Base-by-base conservation (phyloP, 345 rosid genomes). In the Jatropha curcas region DNA sequence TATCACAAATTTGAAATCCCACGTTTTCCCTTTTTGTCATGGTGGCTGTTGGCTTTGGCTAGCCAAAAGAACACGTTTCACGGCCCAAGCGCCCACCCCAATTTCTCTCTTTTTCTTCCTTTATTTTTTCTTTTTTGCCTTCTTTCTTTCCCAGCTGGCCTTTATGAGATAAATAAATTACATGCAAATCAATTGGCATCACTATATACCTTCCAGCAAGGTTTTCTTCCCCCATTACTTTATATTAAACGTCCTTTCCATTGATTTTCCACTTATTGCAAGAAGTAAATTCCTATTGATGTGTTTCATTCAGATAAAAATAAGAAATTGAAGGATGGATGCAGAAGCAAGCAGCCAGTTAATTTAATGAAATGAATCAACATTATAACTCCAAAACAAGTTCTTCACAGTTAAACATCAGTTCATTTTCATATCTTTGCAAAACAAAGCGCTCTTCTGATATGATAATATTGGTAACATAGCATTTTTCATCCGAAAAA, bases 341-440 rank as follows among this genome's bases (percentile, higher is more conserved):
- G 51, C 9, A 22, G 59, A 48, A 51, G 71, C 30, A 48, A 50
- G 28, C 33, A 33, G 17, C 58, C 51, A 69, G 19, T 46, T 67
- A 65, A 71, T 71, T 52, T 68, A 34, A 33, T 2, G n/a, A 37
- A 31, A 16, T 55, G 1, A 80, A 27, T 60, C 45, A 76, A 66
- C 43, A 65, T 28, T 65, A 67, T 66, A 64, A 71, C 72, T 82
- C 71, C 37, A 81, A 57, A 53, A 60, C 31, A 74, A 84, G 70
- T 82, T 89, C 92, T 81, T 86, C 88, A 71, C 94, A 90, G 75
- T 61, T 75, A 76, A 94, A 94, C 82, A 89, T 85, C 75, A 90
- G 82, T 80, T 94, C 97, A 61, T 94, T 94, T 81, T 92, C 97
- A 48, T 80, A 92, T 83, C 92, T 87, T 84, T 89, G 88, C 84